phyloP scores from a whole-genome alignment of 2,329 filamentous ascomycete genomes.

The Bipolaris bicolor region DNA sequence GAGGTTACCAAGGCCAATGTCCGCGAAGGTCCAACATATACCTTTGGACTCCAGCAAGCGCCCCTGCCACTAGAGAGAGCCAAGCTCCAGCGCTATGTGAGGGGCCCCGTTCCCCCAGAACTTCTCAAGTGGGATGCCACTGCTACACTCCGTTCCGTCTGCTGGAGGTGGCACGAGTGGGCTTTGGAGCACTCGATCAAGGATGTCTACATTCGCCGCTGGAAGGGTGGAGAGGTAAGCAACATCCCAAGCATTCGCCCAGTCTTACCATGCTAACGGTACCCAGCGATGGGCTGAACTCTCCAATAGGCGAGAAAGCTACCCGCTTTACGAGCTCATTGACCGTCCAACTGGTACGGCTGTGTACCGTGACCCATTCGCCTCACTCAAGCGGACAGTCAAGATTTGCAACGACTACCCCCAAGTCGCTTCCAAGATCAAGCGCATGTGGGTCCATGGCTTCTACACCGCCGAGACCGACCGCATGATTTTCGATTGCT shows the following conservation, averaged over 20 bases:
- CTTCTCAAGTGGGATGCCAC: slow-evolving; percentile 60
- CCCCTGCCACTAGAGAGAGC: slow-evolving; percentile 54
- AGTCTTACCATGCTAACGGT: slow-evolving; percentile 21
- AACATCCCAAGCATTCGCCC: not conserved
- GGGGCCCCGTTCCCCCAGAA: slow-evolving; percentile 59
- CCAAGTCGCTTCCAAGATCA: slow-evolving; percentile 56
- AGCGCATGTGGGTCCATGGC: slow-evolving; percentile 62
- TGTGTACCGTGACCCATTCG: slow-evolving; percentile 61
- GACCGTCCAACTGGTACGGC: slow-evolving; percentile 54
- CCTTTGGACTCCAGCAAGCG: slow-evolving; percentile 60
- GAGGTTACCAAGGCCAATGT: slow-evolving; percentile 56
- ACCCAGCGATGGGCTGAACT: slow-evolving; percentile 59
- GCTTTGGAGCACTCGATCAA: slow-evolving; percentile 58
- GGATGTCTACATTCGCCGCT: slow-evolving; percentile 59
- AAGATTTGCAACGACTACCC: slow-evolving; percentile 55
- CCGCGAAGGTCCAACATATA: slow-evolving; percentile 56
- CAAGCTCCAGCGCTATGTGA: slow-evolving; percentile 57
- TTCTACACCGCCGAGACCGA: slow-evolving; percentile 60
- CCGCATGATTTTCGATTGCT: slow-evolving; percentile 56
- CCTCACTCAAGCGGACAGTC: slow-evolving; percentile 56
- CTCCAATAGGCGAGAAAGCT: slow-evolving; percentile 52
- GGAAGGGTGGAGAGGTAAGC: slow-evolving; percentile 56
- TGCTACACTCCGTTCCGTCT: slow-evolving; percentile 56
- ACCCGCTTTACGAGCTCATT: slow-evolving; percentile 57
- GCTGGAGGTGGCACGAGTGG: slow-evolving; percentile 61